Evolutionary conservation across 2,329 filamentous ascomycete species (phyloP).

Genomic region (Colletotrichum melonis): DNA sequence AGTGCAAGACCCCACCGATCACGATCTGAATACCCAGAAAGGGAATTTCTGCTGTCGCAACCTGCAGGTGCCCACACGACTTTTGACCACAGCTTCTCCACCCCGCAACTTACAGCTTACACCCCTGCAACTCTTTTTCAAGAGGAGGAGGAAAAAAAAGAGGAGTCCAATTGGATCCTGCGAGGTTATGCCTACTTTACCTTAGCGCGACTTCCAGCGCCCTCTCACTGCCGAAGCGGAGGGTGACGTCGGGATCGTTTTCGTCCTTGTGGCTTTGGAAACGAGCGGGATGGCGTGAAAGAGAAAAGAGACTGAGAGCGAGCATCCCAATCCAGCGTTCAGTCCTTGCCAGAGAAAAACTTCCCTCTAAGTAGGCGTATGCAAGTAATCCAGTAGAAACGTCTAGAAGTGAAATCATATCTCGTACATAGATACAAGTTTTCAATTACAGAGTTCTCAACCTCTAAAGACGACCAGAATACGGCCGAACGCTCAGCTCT

Average conservation of each 20-base stretch:
- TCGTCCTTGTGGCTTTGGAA: not conserved
- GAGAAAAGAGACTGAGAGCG: not conserved
- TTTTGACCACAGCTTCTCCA: not conserved
- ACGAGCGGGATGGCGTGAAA: not conserved
- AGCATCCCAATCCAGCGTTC: not conserved
- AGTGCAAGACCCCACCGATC: not conserved
- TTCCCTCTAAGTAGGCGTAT: too few relatives aligned
- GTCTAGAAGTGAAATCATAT: too few relatives aligned
- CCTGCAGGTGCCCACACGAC: not conserved
- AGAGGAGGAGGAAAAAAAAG: not conserved
- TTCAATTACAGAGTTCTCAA: too few relatives aligned
- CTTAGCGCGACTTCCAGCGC: not conserved
- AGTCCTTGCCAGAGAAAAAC: too few relatives aligned
- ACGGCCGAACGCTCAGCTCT: too few relatives aligned
- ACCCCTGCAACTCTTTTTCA: not conserved
- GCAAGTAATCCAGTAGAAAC: too few relatives aligned
- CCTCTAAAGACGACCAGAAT: too few relatives aligned
- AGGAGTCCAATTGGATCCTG: not conserved
- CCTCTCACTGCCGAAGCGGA: not conserved
- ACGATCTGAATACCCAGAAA: constrained; percentile 37
- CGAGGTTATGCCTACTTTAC: not conserved
- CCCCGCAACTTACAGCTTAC: constrained; percentile 21
- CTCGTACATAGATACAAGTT: too few relatives aligned
- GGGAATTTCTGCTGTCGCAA: constrained; percentile 28
- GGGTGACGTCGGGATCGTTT: not conserved